These are phyloP conservation scores for Wallemia ichthyophaga DNA, from an alignment of 1,284 basidiomycete species.

Conservation along the genomic window DNA sequence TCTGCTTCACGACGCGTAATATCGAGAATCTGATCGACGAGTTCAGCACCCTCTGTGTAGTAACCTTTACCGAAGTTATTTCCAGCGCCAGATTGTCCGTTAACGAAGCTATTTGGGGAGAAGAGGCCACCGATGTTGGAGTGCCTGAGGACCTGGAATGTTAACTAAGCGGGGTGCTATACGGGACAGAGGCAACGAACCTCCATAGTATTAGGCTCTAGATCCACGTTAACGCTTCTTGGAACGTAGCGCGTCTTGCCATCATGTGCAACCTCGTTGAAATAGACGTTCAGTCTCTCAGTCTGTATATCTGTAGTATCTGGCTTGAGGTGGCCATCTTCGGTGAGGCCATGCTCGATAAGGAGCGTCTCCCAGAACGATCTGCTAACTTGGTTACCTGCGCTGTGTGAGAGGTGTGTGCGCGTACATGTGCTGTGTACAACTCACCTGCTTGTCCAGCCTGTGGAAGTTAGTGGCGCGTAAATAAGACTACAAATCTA, in stretches of 20 bases:
- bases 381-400: conserved; percentile 1
- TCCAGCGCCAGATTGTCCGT: conserved; percentile 95
- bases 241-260: conserved; percentile 35
- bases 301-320: background rate
- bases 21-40: conserved; percentile 70
- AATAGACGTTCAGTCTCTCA: background rate
- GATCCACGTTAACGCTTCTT: conserved; percentile 83
- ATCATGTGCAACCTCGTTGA: background rate
- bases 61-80: conserved; percentile 98
- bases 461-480: background rate
- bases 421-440: background rate
- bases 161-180: too few relatives aligned
- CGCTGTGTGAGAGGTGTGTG: background rate
- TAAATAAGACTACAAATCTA: background rate
- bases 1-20: conserved; percentile 84
- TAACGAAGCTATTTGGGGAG: conserved; percentile 96
- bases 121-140: conserved; percentile 82
- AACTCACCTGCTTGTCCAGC: background rate
- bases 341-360: background rate
- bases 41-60: conserved; percentile 92
- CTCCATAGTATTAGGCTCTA: conserved; percentile 86
- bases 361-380: background rate
- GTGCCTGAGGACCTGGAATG: conserved; percentile 43
- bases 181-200: conserved; percentile 12
- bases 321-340: background rate